These are phyloP conservation scores for Acidomyces sp. DNA, from an alignment of 495 filamentous ascomycete genomes.

Conservation along the genomic window DNA sequence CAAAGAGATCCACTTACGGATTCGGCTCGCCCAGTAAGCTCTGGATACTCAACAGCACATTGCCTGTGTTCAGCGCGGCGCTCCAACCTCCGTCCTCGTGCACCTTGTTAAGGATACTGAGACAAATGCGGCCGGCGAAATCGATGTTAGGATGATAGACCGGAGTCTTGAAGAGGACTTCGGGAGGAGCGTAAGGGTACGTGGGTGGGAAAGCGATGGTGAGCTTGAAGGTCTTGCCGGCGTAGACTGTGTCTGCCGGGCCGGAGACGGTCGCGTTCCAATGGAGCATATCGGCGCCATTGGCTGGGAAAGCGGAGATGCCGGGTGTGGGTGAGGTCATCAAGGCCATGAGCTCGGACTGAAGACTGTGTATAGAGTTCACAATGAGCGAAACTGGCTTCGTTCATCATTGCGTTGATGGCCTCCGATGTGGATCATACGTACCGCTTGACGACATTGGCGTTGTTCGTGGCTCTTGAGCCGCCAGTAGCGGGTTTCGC, in stretches of 20 bases:
- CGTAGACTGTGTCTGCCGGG: constrained; percentile 82
- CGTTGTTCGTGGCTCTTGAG: constrained; percentile 13
- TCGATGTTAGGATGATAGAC: constrained; percentile 36
- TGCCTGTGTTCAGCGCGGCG: constrained; percentile 86
- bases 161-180: constrained; percentile 51
- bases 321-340: constrained; percentile 92
- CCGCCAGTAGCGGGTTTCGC: constrained; percentile 5
- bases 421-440: too few relatives aligned
- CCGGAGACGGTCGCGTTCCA: constrained; percentile 94
- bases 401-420: too few relatives aligned
- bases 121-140: constrained; percentile 30
- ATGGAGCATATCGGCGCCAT: constrained; percentile 76
- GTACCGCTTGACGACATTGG: constrained; percentile 26
- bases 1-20: constrained; percentile 44
- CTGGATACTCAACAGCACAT: constrained; percentile 82
- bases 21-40: constrained; percentile 94
- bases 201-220: constrained; percentile 79
- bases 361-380: constrained; percentile 46
- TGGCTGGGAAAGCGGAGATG: constrained; percentile 87
- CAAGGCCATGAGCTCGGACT: constrained; percentile 93
- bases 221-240: constrained; percentile 81
- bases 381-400: neutral
- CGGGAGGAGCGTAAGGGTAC: constrained; percentile 89
- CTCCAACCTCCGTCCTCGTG: constrained; percentile 71
- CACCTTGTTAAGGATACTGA: constrained; percentile 74